phyloP scores from a whole-genome alignment of 1,284 basidiomycete genomes.

The Cutaneotrichosporon cavernicola region DNA sequence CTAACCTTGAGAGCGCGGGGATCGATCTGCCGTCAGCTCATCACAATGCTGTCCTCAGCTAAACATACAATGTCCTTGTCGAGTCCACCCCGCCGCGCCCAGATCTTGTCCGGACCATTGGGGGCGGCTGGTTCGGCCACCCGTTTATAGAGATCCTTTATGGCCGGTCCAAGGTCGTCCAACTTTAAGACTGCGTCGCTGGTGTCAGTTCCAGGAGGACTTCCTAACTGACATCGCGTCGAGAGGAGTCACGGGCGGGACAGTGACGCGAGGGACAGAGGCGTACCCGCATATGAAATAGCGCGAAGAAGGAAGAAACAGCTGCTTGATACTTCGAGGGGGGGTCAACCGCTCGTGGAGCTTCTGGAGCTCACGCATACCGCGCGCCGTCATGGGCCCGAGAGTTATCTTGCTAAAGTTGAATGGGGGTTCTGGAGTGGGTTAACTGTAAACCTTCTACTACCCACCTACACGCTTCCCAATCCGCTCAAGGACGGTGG shows the following conservation, averaged over 20 bases:
- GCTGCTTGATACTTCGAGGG: not conserved
- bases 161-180: not conserved
- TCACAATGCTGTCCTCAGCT: not conserved
- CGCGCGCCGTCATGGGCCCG: constrained; percentile 1
- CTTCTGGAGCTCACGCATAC: not conserved
- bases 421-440: not conserved
- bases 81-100: not conserved
- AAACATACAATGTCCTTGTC: not conserved
- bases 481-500: not conserved
- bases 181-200: not conserved
- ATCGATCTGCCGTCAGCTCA: not conserved
- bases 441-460: not conserved
- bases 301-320: constrained; percentile 13
- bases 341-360: not conserved
- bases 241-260: not conserved
- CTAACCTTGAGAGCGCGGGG: not conserved
- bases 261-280: not conserved
- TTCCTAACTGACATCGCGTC: constrained; percentile 11
- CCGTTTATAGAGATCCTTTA: not conserved
- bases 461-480: not conserved
- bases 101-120: not conserved
- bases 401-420: not conserved
- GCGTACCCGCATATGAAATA: constrained; percentile 5
- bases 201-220: not conserved
- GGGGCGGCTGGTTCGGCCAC: not conserved